These are phyloP conservation scores for Citrullus colocynthis DNA, from an alignment of 306 rosid genomes.

Conservation along the genomic window DNA sequence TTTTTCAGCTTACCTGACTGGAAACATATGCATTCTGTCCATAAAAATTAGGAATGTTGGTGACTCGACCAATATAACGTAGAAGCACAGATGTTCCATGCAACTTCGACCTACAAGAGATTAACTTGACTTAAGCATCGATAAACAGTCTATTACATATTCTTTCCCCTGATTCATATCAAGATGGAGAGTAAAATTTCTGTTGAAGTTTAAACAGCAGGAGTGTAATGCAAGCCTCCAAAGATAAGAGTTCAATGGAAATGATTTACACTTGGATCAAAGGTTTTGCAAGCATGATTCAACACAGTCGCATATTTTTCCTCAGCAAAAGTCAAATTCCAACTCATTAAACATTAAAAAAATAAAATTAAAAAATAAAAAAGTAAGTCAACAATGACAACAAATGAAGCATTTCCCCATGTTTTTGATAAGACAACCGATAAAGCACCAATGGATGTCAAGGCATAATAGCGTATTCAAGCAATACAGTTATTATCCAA, in stretches of 20 bases:
- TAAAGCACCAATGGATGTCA: not conserved
- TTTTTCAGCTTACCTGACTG: conserved; percentile 42
- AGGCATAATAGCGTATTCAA: not conserved
- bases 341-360: not conserved
- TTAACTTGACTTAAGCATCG: not conserved
- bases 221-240: not conserved
- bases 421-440: not conserved
- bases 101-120: conserved; percentile 41
- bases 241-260: not conserved
- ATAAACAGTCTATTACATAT: not conserved
- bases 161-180: not conserved
- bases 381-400: not conserved
- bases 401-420: not conserved
- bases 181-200: not conserved
- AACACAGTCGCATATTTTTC: not conserved
- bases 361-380: not conserved
- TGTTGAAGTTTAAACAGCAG: not conserved
- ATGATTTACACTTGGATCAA: not conserved
- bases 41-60: conserved; percentile 43
- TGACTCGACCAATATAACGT: conserved; percentile 46
- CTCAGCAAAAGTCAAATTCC: not conserved
- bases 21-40: conserved; percentile 49
- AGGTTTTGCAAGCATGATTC: not conserved
- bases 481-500: not conserved
- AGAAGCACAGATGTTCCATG: conserved; percentile 52